Conservation (phyloP, 2,329 filamentous ascomycete species). For the Gaeumannomyces tritici region DNA sequence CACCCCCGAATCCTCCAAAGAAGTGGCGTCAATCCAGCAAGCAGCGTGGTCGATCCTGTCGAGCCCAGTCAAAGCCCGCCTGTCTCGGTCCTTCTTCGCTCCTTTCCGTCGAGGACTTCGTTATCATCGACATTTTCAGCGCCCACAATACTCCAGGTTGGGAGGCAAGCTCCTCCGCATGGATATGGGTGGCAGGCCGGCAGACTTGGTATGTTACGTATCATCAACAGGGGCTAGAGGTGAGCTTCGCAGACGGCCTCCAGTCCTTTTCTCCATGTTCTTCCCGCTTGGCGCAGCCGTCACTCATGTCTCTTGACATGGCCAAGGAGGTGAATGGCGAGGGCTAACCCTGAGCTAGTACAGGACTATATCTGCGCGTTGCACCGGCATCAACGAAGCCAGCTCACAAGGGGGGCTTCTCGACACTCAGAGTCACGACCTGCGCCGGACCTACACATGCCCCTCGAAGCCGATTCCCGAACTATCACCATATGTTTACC, state of each 20-base stretch:
- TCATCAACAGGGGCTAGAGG: neutral
- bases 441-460: neutral
- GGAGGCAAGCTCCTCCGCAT: no score
- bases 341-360: neutral
- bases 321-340: neutral
- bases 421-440: neutral
- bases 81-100: no score
- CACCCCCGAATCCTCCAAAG: neutral
- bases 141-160: no score
- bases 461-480: neutral
- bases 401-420: neutral
- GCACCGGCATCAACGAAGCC: neutral
- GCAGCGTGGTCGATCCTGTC: neutral
- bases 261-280: neutral
- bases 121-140: no score
- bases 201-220: no score
- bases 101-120: no score
- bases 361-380: neutral
- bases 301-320: neutral
- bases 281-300: neutral
- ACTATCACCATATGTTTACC: neutral
- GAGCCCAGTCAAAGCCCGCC: neutral
- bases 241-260: neutral
- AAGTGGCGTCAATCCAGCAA: no score
- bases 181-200: no score